Evolutionary conservation across 345 rosid genomes (phyloP), one percentile per base, ranked within the genome.

Genomic region (Carallia pectinifolia): DNA sequence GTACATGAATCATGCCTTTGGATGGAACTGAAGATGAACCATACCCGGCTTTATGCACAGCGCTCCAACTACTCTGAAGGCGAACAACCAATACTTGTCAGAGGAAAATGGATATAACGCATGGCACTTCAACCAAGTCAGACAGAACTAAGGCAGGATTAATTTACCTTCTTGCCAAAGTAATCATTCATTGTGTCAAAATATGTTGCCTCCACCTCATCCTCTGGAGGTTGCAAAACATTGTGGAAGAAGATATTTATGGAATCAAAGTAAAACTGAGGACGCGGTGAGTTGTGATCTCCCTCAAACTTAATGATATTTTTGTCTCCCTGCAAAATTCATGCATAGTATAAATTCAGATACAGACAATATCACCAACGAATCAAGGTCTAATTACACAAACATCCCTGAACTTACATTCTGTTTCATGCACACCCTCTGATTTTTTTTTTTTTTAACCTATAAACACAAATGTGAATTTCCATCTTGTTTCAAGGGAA

Each of bases 241-340:
- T 95, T 95, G 80, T 90, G 95, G 84, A 95, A 95, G 77, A 95
- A 95, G 9, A 95, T 95, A 74, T 92, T 92, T 72, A 92, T 76
- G 6, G 99, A 95, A 82, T 95, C 97, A 76, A 92, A 95, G 82
- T 95, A 95, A 68, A 95, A 95, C 34, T 79, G 99, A 37, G 99
- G 99, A 36, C 99, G 93, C 30, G 90, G 93, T 52, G 99, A 92
- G 76, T 95, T 95, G 83, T 95, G 99, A 76, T 95, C 99, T 83
- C 99, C 99, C 71, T 92, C 97, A 75, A 95, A 95, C 73, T 92
- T 95, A 81, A 95, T 92, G 60, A 95, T 85, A 75, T 95, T 95
- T 86, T 95, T 95, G 87, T 94, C 97, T 40, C 99, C 99, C 99
- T 94, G 86, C 71, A 76, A 78, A 66, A 72, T 53, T 52, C 52